phyloP scores from a whole-genome alignment of 2,329 filamentous ascomycete species.

The Hypomyces rosellus region DNA sequence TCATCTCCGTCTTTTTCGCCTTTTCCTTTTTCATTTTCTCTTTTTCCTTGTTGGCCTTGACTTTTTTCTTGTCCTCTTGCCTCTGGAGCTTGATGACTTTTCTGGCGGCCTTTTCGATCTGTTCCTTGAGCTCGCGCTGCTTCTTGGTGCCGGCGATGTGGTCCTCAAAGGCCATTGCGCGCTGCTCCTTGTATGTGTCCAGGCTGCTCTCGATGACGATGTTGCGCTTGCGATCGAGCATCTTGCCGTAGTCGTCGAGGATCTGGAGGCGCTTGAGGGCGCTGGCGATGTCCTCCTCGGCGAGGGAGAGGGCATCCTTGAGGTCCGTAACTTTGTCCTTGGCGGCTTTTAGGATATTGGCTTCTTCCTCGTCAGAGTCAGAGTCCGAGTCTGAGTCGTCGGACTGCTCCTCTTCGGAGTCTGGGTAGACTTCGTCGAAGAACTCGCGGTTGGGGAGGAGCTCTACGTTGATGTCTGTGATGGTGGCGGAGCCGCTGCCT shows the following conservation, averaged over 20 bases:
- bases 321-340: conserved; percentile 24
- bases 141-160: conserved; percentile 27
- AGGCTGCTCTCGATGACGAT: conserved; percentile 32
- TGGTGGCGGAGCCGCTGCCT: conserved; percentile 47
- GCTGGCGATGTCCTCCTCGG: conserved; percentile 17
- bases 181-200: conserved; percentile 36
- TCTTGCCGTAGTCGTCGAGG: conserved; percentile 34
- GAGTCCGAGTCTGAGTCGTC: conserved; percentile 14
- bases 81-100: conserved; percentile 26
- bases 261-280: conserved; percentile 32
- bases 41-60: conserved; percentile 23
- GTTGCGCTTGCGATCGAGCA: conserved; percentile 28
- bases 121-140: conserved; percentile 26
- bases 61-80: conserved; percentile 21
- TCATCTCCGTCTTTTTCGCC: conserved; percentile 29
- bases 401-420: conserved; percentile 20
- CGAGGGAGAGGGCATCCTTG: conserved; percentile 16
- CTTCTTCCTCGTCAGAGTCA: conserved; percentile 18
- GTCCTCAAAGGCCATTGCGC: conserved; percentile 36
- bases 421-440: conserved; percentile 45
- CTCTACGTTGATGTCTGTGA: conserved; percentile 56
- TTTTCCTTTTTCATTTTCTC: conserved; percentile 31
- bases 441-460: conserved; percentile 46
- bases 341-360: conserved; percentile 19
- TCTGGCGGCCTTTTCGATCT: conserved; percentile 26